These are phyloP conservation scores for Ambrosiella xylebori DNA, from an alignment of 2,329 filamentous ascomycete species.

Conservation along the genomic window DNA sequence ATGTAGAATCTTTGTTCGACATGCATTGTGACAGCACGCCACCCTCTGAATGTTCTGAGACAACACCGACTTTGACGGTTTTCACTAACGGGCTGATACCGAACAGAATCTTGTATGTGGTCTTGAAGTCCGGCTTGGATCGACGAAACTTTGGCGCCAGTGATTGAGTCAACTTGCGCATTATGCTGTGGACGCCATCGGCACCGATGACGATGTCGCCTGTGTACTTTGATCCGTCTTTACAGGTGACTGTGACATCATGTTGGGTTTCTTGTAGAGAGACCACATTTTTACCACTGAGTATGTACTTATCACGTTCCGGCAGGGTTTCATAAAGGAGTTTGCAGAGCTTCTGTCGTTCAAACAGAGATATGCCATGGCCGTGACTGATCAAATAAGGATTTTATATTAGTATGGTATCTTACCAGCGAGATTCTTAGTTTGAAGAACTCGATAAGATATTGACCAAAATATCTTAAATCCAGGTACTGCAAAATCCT, in stretches of 20 bases:
- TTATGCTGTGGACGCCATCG: conserved; percentile 25
- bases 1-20: neutral
- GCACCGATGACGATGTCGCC: conserved; percentile 26
- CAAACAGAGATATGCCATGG: conserved; percentile 16
- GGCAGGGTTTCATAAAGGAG: conserved; percentile 15
- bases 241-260: conserved; percentile 19
- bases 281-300: conserved; percentile 14
- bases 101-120: neutral
- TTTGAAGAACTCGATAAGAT: neutral
- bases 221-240: conserved; percentile 20
- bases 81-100: neutral
- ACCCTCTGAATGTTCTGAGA: neutral
- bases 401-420: neutral
- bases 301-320: conserved; percentile 12
- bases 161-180: conserved; percentile 14
- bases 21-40: neutral
- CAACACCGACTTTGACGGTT: neutral
- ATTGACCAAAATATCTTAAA: neutral
- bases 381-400: conserved; percentile 14
- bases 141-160: neutral
- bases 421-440: neutral
- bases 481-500: neutral
- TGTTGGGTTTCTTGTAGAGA: conserved; percentile 12
- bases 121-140: neutral
- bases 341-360: conserved; percentile 14